These are phyloP conservation scores for Alternaria infectoria DNA, from an alignment of 2,329 filamentous ascomycete genomes.

Conservation along the genomic window DNA sequence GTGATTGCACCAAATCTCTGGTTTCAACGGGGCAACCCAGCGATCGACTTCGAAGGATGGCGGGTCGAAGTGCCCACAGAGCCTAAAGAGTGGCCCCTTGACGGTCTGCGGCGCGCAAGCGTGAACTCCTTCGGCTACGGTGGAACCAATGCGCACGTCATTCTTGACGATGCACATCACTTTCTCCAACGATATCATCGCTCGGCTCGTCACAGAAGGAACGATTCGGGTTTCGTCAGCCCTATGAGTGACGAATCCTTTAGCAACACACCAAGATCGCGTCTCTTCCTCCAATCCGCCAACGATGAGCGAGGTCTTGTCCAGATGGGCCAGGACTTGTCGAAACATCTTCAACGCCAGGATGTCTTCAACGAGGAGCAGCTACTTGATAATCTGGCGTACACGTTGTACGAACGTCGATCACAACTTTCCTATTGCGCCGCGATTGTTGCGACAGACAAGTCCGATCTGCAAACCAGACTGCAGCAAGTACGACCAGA, in stretches of 20 bases:
- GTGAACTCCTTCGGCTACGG: constrained; percentile 32
- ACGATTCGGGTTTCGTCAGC: constrained; percentile 12
- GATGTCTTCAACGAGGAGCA: constrained; percentile 8
- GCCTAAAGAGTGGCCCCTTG: constrained; percentile 17
- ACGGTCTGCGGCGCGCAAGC: constrained; percentile 17
- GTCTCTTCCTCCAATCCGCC: constrained; percentile 20
- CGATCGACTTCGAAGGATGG: constrained; percentile 18
- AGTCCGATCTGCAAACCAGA: neutral
- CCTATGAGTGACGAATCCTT: constrained; percentile 2
- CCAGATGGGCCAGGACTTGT: constrained; percentile 25
- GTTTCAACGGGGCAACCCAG: constrained; percentile 19
- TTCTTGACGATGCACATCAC: constrained; percentile 37
- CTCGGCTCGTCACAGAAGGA: neutral
- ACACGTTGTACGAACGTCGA: constrained; percentile 26
- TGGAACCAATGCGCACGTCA: constrained; percentile 30
- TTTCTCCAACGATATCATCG: neutral
- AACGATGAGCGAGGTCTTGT: constrained; percentile 13
- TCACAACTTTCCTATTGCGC: constrained; percentile 4
- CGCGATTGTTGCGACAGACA: constrained; percentile 3
- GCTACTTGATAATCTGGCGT: constrained; percentile 19
- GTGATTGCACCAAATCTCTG: constrained; percentile 37
- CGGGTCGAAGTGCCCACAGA: constrained; percentile 18
- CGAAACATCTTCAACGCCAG: constrained; percentile 6
- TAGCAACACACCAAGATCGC: neutral
- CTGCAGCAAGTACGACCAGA: neutral